Evolutionary conservation across 768 basidiomycete species (phyloP), one percentile per base, ranked within the genome.

Genomic region (Suillus paluster): DNA sequence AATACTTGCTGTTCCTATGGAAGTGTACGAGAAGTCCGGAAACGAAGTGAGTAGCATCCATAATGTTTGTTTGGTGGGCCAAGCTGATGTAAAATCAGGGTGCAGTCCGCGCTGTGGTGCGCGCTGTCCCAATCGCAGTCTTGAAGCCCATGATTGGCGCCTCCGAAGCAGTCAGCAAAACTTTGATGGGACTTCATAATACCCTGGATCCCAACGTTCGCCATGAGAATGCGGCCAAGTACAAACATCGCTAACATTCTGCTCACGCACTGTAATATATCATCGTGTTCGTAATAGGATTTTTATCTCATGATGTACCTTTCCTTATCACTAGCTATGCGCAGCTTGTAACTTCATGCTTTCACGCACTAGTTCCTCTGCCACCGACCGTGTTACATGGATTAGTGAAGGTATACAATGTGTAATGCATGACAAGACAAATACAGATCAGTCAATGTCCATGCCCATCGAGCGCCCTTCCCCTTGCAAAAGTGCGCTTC

Each of bases 61-160:
- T 11, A 25, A 39, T 45, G 8, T 1, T 54, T 25, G 17, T 21
- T 54, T 5, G 36, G 25, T 54, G 15, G 5, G 17, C 15, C 14
- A 39, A 38, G 21, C 30, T 33, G 33, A 62, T 42, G 49, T 53
- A 15, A 57, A 58, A 9, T 57, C 2, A 99, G 95, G 96, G 95
- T 3, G 87, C 96, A 57, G 91, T 96, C 23, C 90, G 90, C 60
- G 92, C 97, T 25, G 96, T 99, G 30, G 92, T 99, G 63, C 89
- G 97, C 30, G 97, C 97, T 33, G 95, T 99, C 12, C 97, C 97
- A 7, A 96, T 99, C 62, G 97, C 97, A 0, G 95, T 99, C 12
- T 78, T 99, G 67, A 95, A 94, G 69, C 95, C 97, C 2, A 97
- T 97, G 94, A 99, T 99, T 61, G 97, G 97, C 5, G 95, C 96